Percentiles rank a stretch among this genome's conserved stretches.
phyloP scores from a whole-genome alignment of 2,329 filamentous ascomycete species.

The Monascus ruber region DNA sequence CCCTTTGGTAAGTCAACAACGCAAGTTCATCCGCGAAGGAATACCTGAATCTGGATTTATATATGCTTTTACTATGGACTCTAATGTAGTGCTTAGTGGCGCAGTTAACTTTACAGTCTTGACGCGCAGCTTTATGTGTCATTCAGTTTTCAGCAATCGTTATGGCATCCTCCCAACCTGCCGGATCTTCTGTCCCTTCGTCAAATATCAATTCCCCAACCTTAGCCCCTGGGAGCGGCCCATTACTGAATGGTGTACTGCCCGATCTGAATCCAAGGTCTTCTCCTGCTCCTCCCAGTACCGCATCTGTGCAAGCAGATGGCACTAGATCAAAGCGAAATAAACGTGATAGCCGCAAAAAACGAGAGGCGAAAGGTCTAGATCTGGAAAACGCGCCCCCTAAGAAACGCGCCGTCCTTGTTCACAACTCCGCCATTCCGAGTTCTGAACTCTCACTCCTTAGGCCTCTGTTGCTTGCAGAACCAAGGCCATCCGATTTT shows the following conservation, averaged over 20 bases:
- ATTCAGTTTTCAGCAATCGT: not conserved
- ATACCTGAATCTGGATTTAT: too few relatives aligned
- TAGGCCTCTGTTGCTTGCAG: constrained; percentile 28
- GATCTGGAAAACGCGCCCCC: constrained; percentile 23
- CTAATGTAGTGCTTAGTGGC: too few relatives aligned
- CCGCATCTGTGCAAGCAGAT: constrained; percentile 18
- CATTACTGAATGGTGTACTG: constrained; percentile 16
- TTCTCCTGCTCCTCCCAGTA: constrained; percentile 22
- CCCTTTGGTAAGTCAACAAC: too few relatives aligned
- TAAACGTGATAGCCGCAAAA: constrained; percentile 34
- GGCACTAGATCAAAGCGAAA: constrained; percentile 25
- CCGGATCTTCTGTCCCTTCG: constrained; percentile 23
- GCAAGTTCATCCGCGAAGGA: too few relatives aligned
- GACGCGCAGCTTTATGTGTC: too few relatives aligned
- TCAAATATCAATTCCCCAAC: constrained; percentile 27
- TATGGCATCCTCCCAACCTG: constrained; percentile 23
- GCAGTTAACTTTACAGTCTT: too few relatives aligned
- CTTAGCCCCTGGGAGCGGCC: constrained; percentile 16
- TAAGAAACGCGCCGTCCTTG: constrained; percentile 22
- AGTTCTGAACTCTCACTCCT: constrained; percentile 29
- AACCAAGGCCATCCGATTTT: constrained; percentile 26
- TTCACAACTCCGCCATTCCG: constrained; percentile 21
- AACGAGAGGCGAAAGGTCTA: constrained; percentile 31
- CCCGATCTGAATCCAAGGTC: constrained; percentile 20
- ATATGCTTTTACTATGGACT: too few relatives aligned